Evolutionary conservation across 2,329 filamentous ascomycete genomes (phyloP).

Genomic region (Sporothrix humicola): DNA sequence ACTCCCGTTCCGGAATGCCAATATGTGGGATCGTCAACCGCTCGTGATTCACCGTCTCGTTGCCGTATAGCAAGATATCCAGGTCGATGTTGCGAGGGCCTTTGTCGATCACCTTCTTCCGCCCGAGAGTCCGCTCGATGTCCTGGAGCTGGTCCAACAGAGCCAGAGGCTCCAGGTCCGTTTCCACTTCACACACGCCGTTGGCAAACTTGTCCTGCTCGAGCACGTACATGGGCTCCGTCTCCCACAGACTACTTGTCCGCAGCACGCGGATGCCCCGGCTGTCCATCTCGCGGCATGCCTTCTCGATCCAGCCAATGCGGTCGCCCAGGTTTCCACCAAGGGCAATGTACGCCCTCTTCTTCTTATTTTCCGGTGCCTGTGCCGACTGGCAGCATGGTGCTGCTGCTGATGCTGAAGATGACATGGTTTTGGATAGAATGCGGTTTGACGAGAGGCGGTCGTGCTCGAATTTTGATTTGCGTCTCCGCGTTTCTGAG

Average conservation of each 20-base stretch:
- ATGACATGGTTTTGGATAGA: slow-evolving; percentile 9
- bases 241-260: slow-evolving; percentile 93
- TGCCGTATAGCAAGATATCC: slow-evolving; percentile 84
- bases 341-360: slow-evolving; percentile 78
- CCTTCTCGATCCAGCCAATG: slow-evolving; percentile 81
- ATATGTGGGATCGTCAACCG: slow-evolving; percentile 84
- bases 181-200: slow-evolving; percentile 89
- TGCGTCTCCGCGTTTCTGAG: background rate
- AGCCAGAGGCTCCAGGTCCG: slow-evolving; percentile 72
- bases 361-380: slow-evolving; percentile 36
- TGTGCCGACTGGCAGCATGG: slow-evolving; percentile 33
- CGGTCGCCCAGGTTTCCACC: slow-evolving; percentile 93
- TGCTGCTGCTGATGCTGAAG: slow-evolving; percentile 26
- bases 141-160: slow-evolving; percentile 81
- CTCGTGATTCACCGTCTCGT: slow-evolving; percentile 67
- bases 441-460: too few species aligned
- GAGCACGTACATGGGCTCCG: slow-evolving; percentile 92
- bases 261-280: slow-evolving; percentile 74
- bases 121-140: slow-evolving; percentile 80
- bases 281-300: slow-evolving; percentile 77
- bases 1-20: slow-evolving; percentile 87
- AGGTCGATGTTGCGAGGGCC: slow-evolving; percentile 94
- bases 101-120: slow-evolving; percentile 87
- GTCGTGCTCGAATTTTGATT: background rate
- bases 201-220: slow-evolving; percentile 91